Percentiles rank a stretch among this genome's conserved stretches.
Evolutionary conservation across 2,329 filamentous ascomycete genomes (phyloP).

Genomic region (Fusarium sp.): DNA sequence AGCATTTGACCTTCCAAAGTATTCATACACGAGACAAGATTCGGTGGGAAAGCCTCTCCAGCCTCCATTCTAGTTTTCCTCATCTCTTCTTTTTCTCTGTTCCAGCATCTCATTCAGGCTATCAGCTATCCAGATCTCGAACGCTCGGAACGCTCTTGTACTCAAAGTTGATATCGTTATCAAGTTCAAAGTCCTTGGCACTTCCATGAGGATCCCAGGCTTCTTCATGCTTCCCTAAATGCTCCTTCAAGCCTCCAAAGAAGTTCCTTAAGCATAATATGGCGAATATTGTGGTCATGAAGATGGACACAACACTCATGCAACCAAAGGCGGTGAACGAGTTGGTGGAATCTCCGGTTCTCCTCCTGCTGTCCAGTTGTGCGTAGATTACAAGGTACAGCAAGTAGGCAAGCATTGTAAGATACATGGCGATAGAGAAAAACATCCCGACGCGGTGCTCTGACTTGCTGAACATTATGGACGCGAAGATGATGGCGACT

Average conservation of each 20-base stretch:
- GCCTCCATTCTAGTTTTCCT: neutral
- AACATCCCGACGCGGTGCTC: constrained; percentile 4
- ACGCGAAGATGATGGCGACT: neutral
- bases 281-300: neutral
- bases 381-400: neutral
- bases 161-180: neutral
- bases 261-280: constrained; percentile 1
- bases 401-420: neutral
- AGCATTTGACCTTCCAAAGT: fast-evolving
- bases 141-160: neutral
- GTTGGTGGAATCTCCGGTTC: neutral
- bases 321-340: neutral
- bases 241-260: neutral
- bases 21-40: too few species aligned
- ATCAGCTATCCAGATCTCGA: constrained; percentile 4
- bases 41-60: too few species aligned
- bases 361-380: neutral
- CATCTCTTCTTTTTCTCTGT: fast-evolving
- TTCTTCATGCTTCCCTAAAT: constrained; percentile 5
- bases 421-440: neutral
- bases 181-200: constrained; percentile 6
- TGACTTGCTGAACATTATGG: constrained; percentile 1
- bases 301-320: neutral
- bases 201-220: neutral
- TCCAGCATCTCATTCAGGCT: fast-evolving